Base-by-base conservation (phyloP, 2,329 filamentous ascomycete genomes). In the Alternaria sp. region DNA sequence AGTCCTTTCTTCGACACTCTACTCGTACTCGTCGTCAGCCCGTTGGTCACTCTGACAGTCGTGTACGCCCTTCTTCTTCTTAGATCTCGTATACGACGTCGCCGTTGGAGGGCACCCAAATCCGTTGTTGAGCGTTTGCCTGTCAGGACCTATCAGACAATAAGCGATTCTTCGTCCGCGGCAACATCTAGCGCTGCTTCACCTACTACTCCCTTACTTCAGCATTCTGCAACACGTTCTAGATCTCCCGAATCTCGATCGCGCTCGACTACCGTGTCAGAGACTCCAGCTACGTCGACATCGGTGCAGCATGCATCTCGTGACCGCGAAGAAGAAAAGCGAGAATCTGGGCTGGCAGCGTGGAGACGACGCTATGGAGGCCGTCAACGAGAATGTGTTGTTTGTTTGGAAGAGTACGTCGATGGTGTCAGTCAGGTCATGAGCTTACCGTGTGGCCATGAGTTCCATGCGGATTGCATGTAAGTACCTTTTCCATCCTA, bases 391-490 rank as follows among this genome's bases (percentile, higher is more conserved):
- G 96, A 99, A 79, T 99, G 96, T 77, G 95, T 97, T 12, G 95
- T 99, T 3, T 99, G 96, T 74, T 83, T 99, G 33, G 96, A 99
- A 77, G 96, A 99, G 78, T 99, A 98, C 75, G 86, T 97, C 21
- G 94, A 97, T 79, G 96, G 96, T 43, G 90, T 97, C 72, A 97
- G 94, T 78, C 89, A 89, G 75, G 95, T 99, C 43, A 99, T 99
- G 96, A 96, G 94, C 76, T 83, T 99, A 63, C 96, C 96, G 9
- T 99, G 96, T 81, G 96, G 96, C 37, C 96, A 99, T 79, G 96
- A 99, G 76, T 99, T 98, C 80, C 96, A 99, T 80, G 95, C 87
- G 26, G 94, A 97, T 78, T 99, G 96, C 94, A 98, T 99, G 94
- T 97, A 83, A 90, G 94, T 91, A 51, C 60, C 15, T 33, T 1